Percentiles rank a stretch among this genome's conserved stretches.
Evolutionary conservation across 2,329 filamentous ascomycete genomes (phyloP).

Genomic region (Aciculosporium take): DNA sequence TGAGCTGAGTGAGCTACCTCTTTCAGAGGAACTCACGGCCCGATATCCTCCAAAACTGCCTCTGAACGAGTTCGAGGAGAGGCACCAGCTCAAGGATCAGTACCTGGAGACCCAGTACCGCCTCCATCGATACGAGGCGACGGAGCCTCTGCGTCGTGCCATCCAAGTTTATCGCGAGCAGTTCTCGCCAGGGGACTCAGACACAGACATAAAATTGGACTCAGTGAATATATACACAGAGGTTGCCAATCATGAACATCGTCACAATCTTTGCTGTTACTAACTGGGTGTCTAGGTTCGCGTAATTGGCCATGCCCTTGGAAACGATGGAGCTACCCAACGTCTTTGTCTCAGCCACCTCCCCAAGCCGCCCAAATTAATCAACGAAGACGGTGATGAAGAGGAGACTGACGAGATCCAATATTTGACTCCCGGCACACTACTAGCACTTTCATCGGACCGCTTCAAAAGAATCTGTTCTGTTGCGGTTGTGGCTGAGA

Average conservation of each 20-base stretch:
- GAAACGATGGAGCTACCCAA: conserved; percentile 39
- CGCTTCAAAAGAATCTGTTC: conserved; percentile 51
- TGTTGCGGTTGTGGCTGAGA: conserved; percentile 58
- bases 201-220: conserved; percentile 34
- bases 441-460: conserved; percentile 44
- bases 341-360: conserved; percentile 39
- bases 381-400: conserved; percentile 20
- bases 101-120: conserved; percentile 65
- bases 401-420: conserved; percentile 41
- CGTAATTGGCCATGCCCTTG: conserved; percentile 50
- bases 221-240: conserved; percentile 51
- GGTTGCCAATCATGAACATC: conserved; percentile 27
- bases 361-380: conserved; percentile 54
- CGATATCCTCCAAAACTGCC: conserved; percentile 9
- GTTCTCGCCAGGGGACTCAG: background rate
- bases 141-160: conserved; percentile 54
- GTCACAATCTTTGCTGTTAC: background rate
- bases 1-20: conserved; percentile 12
- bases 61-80: background rate
- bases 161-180: conserved; percentile 37
- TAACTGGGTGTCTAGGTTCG: conserved; percentile 37
- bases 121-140: conserved; percentile 60
- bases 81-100: conserved; percentile 15
- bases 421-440: conserved; percentile 35
- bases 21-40: conserved; percentile 12